Evolutionary conservation across 2,329 filamentous ascomycete genomes (phyloP), one percentile per base, ranked within the genome.

Genomic region (Cladosporium sphaerospermum): DNA sequence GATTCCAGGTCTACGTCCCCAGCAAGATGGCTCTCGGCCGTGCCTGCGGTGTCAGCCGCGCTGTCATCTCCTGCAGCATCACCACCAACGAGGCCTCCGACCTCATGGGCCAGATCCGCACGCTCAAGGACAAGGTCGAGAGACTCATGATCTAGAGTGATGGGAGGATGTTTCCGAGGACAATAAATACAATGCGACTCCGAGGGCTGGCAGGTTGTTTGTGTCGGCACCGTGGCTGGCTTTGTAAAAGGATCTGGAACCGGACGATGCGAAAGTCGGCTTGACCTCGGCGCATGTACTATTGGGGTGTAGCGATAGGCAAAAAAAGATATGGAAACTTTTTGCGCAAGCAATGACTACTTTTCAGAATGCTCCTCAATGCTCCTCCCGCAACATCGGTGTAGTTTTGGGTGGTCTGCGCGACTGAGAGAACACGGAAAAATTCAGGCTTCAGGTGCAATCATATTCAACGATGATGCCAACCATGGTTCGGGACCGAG

Each of bases 81-180:
- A 96, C 89, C 62, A 90, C 86, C 54, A 95, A 95, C 80, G 89
- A 95, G 75, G 86, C 86, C 37, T 88, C 83, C 66, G 91, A 96
- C 73, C 79, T 97, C 56, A 88, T 85, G 72, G 81, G 82, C 67
- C 89, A 95, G 79, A 96, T 97, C 73, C 82, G 87, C 64, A 80
- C 84, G 60, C 79, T 96, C 67, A 95, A 92, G 79, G 88, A 95
- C 75, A 95, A 96, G 83, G 88, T 97, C 53, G 92, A 97, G 81
- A 83, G 91, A 65, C 81, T 96, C 62, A 90, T 92, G 78, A 96
- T 96, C 76, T 96, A 74, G 46, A 44, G 36, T 43, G 18, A 5
- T 28, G 23, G 5, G 7, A 28, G 7, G 23, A 28, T 36, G 6
- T 14, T 9, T 28, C 45, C 23, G 23, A 28, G 23, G 23, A 28